Evolutionary conservation across 768 basidiomycete genomes (phyloP).

Genomic region (Heimioporus sp.): DNA sequence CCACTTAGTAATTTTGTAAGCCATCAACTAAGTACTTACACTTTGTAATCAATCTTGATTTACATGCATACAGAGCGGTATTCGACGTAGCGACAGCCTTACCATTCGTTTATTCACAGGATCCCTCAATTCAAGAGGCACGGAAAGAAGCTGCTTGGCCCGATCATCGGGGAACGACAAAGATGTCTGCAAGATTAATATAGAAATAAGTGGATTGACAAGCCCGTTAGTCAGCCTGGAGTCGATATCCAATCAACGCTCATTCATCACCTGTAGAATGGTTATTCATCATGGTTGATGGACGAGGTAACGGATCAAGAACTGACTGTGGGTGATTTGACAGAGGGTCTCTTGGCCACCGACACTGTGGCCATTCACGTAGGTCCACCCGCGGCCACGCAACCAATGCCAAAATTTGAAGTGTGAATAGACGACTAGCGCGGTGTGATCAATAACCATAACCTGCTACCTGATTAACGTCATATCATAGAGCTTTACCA

Average conservation of each 20-base stretch:
- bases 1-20: too few species aligned
- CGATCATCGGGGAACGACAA: conserved; percentile 29
- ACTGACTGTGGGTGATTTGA: conserved; percentile 21
- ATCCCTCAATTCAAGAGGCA: conserved; percentile 1
- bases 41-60: not conserved
- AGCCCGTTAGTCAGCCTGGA: conserved; percentile 25
- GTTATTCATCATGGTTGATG: conserved; percentile 33
- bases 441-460: not conserved
- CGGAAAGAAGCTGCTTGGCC: conserved; percentile 17
- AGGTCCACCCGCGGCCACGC: not conserved
- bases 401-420: not conserved
- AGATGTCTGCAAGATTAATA: conserved; percentile 18
- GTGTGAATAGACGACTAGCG: conserved; percentile 17
- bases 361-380: conserved; percentile 7
- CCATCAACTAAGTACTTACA: too few species aligned
- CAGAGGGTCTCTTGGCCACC: conserved; percentile 4
- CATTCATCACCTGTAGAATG: conserved; percentile 18
- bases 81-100: conserved; percentile 9
- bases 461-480: not conserved
- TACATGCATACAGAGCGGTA: not conserved
- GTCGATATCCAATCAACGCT: not conserved
- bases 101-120: conserved; percentile 13
- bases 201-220: conserved; percentile 26
- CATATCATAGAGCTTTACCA: conserved; percentile 26
- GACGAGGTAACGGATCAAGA: conserved; percentile 21